Percentiles rank a stretch among this genome's conserved stretches.
phyloP scores from a whole-genome alignment of 805 yeast genomes.

The Yamadazyma olivae region DNA sequence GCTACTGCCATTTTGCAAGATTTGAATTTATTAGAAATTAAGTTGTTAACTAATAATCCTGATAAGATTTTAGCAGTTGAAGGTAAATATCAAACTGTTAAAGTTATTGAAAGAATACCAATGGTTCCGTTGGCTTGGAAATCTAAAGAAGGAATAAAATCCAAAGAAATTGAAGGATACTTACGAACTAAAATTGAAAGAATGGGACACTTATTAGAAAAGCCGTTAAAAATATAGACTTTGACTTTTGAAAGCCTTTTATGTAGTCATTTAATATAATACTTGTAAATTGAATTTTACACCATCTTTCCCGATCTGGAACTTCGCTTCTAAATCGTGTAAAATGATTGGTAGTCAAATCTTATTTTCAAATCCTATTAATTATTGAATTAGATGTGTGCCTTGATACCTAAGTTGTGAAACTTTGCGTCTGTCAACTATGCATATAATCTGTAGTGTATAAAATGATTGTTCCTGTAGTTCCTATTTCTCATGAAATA shows the following conservation, averaged over 20 bases:
- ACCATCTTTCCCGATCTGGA: too few relatives aligned
- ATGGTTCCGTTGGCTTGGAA: conserved; percentile 97
- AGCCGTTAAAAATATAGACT: conserved; percentile 8
- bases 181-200: conserved; percentile 90
- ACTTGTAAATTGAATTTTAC: too few relatives aligned
- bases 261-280: background rate
- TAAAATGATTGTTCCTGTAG: too few relatives aligned
- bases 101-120: conserved; percentile 86
- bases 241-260: background rate
- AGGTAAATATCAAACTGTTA: conserved; percentile 70
- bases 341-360: too few relatives aligned
- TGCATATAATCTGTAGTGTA: too few relatives aligned
- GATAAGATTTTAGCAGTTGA: conserved; percentile 95
- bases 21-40: conserved; percentile 67
- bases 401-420: too few relatives aligned
- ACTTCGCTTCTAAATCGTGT: too few relatives aligned
- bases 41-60: conserved; percentile 89
- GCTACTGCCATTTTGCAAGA: conserved; percentile 93
- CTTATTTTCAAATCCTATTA: too few relatives aligned
- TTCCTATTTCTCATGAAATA: too few relatives aligned
- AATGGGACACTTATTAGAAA: conserved; percentile 85
- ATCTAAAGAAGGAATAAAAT: conserved; percentile 57
- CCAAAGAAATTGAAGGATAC: conserved; percentile 89
- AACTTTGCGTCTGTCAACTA: too few relatives aligned
- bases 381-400: too few relatives aligned